Evolutionary conservation across 441 rosid genomes (phyloP), one percentile per base, ranked within the genome.

Genomic region (Croton laevigatus): DNA sequence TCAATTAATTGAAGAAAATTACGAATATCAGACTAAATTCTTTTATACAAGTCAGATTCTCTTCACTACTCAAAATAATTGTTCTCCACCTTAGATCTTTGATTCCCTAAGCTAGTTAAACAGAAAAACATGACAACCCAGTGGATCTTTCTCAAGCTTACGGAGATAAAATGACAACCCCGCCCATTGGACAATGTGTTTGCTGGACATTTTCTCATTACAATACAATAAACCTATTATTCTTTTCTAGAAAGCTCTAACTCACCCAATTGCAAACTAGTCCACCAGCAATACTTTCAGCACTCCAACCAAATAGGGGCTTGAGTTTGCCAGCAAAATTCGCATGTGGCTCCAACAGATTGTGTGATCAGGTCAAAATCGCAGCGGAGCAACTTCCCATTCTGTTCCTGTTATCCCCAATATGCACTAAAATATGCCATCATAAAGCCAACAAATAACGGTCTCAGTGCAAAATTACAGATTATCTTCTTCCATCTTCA

Each of bases 401-500:
- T 27, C 9, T 32, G 55, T 19, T 45, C 20, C 19, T 32, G 32
- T 27, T 44, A 55, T 19, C 69, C 74, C 44, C 57, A 7, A 32
- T 14, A 23, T 5, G 1, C 3, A 34, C 8, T 36, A 12, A 22
- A 19, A 54, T 16, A 55, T 0, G 14, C 67, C 51, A 42, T 44
- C 48, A 12, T 54, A 44, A 62, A 46, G 60, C 66, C 40, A 37
- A 22, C 34, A 51, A 51, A n/a, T 51, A 51, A 20, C 17, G 22
- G 44, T 40, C 44, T 40, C 44, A 63, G 59, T 52, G 16, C 9
- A 37, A 52, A 36, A 19, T 55, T 16, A 57, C 34, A 48, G 16
- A 62, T 60, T 38, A 14, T 58, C 79, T 70, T 65, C 44, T 55
- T 27, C 40, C 65, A 11, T 70, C 59, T 61, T 66, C 77, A 59